A percentile compares a stretch with the other conserved stretches of the same genome.
These are phyloP conservation scores for Nakazawaea ishiwadae DNA, from an alignment of 805 yeast genomes.

Conservation along the genomic window DNA sequence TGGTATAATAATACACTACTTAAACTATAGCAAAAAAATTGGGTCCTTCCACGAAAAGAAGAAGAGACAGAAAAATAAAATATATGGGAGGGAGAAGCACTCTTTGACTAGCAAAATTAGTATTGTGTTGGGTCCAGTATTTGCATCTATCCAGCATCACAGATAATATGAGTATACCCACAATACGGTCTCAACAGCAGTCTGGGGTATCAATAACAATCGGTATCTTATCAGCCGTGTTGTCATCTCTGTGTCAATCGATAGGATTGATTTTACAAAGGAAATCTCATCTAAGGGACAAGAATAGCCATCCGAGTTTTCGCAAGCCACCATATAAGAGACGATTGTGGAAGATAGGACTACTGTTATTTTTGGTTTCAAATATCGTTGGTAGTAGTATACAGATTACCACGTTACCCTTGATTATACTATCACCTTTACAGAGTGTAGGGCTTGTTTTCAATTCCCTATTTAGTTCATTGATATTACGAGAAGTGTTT, in stretches of 20 bases:
- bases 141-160: too few relatives aligned
- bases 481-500: conserved; percentile 65
- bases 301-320: not conserved
- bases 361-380: conserved; percentile 62
- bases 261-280: conserved; percentile 80
- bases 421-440: conserved; percentile 73
- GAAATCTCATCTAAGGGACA: conserved; percentile 30
- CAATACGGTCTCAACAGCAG: conserved; percentile 2
- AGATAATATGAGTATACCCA: conserved; percentile 8
- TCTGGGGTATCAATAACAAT: conserved; percentile 30
- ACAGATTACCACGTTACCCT: conserved; percentile 79
- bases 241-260: conserved; percentile 76
- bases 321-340: conserved; percentile 36
- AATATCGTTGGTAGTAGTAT: conserved; percentile 78
- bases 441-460: conserved; percentile 88
- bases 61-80: too few relatives aligned
- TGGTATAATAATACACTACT: too few relatives aligned
- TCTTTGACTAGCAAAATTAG: too few relatives aligned
- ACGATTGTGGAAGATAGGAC: conserved; percentile 73
- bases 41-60: too few relatives aligned
- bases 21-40: too few relatives aligned
- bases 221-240: conserved; percentile 67
- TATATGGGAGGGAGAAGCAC: too few relatives aligned
- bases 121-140: too few relatives aligned
- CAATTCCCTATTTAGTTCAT: conserved; percentile 68